Evolutionary conservation across 352 stramenopile species (phyloP).

Genomic region (Pythium aphanidermatum): DNA sequence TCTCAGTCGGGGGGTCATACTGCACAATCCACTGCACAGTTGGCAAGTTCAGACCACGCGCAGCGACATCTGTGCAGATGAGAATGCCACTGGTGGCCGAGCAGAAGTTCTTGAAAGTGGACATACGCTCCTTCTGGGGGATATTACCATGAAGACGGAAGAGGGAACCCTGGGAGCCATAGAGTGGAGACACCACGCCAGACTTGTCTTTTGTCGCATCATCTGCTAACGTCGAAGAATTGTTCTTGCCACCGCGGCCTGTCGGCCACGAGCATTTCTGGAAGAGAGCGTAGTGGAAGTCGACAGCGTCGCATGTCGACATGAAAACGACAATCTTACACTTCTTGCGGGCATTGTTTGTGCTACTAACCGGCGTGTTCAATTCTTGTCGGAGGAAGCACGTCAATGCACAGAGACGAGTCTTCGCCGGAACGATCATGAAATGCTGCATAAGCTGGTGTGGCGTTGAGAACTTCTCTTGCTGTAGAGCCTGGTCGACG

Average conservation of each 20-base stretch:
- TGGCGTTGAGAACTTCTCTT: constrained; percentile 84
- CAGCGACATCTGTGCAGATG: constrained; percentile 98
- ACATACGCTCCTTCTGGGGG: constrained; percentile 94
- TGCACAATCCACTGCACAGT: constrained; percentile 97
- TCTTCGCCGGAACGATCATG: constrained; percentile 93
- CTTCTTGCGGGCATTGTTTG: constrained; percentile 25
- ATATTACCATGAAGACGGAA: constrained; percentile 95
- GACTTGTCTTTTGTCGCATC: constrained; percentile 79
- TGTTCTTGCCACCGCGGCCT: constrained; percentile 7
- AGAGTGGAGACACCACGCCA: constrained; percentile 37
- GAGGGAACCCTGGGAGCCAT: constrained; percentile 49
- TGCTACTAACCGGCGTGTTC: constrained; percentile 27
- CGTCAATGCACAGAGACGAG: constrained; percentile 88
- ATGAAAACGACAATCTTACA: constrained; percentile 96
- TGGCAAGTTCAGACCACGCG: constrained; percentile 96
- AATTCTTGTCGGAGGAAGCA: constrained; percentile 88
- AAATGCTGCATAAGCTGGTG: constrained; percentile 95
- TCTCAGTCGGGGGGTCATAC: constrained; percentile 98
- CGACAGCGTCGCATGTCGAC: constrained; percentile 95
- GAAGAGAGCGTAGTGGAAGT: constrained; percentile 95
- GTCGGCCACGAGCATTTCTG: constrained; percentile 69
- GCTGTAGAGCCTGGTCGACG: constrained; percentile 13
- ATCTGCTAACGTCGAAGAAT: constrained; percentile 56
- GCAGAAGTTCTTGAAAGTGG: constrained; percentile 93
- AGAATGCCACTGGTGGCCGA: constrained; percentile 88